Evolutionary conservation across 1,284 basidiomycete species (phyloP).

Genomic region (Cutaneotrichosporon sp.): DNA sequence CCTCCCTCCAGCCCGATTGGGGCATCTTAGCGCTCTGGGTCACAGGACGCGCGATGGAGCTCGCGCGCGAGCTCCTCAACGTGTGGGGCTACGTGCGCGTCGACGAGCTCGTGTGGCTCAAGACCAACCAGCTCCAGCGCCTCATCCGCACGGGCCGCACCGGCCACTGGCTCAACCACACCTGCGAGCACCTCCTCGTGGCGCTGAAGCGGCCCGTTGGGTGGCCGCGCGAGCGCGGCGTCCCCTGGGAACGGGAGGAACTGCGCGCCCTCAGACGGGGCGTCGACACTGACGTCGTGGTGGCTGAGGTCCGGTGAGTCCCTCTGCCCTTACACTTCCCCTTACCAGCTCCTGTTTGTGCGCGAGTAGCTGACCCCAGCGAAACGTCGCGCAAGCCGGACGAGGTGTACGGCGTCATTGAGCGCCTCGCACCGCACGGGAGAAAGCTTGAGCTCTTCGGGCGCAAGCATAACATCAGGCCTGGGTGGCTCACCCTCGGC

Average conservation of each 20-base stretch:
- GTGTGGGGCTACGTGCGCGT: slow-evolving; percentile 89
- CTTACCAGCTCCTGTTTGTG: background rate
- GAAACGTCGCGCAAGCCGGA: slow-evolving; percentile 98
- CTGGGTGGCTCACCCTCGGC: slow-evolving; percentile 83
- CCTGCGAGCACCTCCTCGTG: slow-evolving; percentile 96
- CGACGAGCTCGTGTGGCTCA: slow-evolving; percentile 98
- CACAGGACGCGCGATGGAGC: slow-evolving; percentile 97
- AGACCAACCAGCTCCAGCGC: slow-evolving; percentile 95
- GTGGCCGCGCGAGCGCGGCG: slow-evolving; percentile 61
- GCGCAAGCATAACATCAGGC: slow-evolving; percentile 86
- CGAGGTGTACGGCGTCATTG: slow-evolving; percentile 77
- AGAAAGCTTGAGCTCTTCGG: slow-evolving; percentile 97
- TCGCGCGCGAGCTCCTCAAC: slow-evolving; percentile 85
- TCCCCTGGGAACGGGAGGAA: slow-evolving; percentile 57
- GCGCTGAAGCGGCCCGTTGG: slow-evolving; percentile 80
- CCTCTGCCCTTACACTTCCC: no score
- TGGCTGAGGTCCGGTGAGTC: slow-evolving; percentile 74
- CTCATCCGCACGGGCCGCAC: slow-evolving; percentile 95
- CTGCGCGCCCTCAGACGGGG: slow-evolving; percentile 85
- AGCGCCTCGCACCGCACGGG: slow-evolving; percentile 58
- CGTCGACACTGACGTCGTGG: slow-evolving; percentile 93
- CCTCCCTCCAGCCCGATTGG: slow-evolving; percentile 84
- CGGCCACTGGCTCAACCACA: slow-evolving; percentile 96
- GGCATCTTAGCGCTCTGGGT: slow-evolving; percentile 97
- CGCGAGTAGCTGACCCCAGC: slow-evolving; percentile 51